These are phyloP conservation scores for Xylaria sp. DNA, from an alignment of 2,329 filamentous ascomycete genomes.

Conservation along the genomic window DNA sequence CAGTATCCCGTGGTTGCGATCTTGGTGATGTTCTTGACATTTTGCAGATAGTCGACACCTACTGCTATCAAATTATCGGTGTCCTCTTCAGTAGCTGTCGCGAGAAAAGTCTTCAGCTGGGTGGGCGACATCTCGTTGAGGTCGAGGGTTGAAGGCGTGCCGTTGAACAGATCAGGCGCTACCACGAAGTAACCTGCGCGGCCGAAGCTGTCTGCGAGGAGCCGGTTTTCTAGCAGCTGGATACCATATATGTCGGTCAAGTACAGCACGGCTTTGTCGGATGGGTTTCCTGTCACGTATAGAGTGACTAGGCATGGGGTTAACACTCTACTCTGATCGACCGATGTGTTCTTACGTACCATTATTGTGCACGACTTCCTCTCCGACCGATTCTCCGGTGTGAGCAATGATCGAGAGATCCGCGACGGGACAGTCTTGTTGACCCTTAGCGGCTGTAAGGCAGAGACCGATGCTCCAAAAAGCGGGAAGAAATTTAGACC, in stretches of 20 bases:
- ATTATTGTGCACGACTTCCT: constrained; percentile 46
- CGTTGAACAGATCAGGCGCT: constrained; percentile 51
- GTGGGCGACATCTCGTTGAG: constrained; percentile 46
- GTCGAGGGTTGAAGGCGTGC: constrained; percentile 49
- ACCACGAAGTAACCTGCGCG: constrained; percentile 52
- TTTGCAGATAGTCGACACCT: constrained; percentile 58
- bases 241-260: constrained; percentile 51
- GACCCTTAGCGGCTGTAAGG: constrained; percentile 18
- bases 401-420: constrained; percentile 47
- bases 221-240: constrained; percentile 48
- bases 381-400: constrained; percentile 46
- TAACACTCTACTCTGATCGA: constrained; percentile 19
- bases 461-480: constrained; percentile 40
- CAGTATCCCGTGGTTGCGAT: constrained; percentile 72
- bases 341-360: constrained; percentile 37
- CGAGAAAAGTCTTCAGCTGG: constrained; percentile 47
- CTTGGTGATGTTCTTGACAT: constrained; percentile 60
- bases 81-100: constrained; percentile 53
- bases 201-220: constrained; percentile 53
- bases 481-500: constrained; percentile 37
- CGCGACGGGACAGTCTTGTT: constrained; percentile 42
- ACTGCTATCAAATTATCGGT: constrained; percentile 61
- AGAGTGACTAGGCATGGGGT: constrained; percentile 45
- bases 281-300: constrained; percentile 48
- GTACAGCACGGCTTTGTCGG: constrained; percentile 49